These are phyloP conservation scores for Angophora floribunda DNA, from an alignment of 345 rosid species.

Conservation along the genomic window DNA sequence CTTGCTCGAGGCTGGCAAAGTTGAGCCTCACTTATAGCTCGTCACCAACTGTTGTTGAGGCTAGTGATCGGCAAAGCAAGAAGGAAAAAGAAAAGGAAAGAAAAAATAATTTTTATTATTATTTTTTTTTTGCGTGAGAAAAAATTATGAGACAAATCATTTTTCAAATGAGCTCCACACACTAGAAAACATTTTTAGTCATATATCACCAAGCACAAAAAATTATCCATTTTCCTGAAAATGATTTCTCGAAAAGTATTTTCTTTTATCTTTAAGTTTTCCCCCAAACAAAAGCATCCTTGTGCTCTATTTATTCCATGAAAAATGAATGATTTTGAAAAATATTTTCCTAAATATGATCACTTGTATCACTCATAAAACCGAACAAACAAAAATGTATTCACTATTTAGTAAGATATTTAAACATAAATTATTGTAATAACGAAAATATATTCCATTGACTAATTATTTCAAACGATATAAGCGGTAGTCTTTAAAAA, in stretches of 20 bases:
- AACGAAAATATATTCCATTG: neutral
- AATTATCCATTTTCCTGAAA: no score
- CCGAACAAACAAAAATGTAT: neutral
- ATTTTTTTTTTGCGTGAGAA: no score
- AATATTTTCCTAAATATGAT: neutral
- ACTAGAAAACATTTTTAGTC: neutral
- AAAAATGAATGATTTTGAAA: neutral
- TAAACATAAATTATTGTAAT: neutral
- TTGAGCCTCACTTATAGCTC: neutral
- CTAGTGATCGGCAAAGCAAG: neutral
- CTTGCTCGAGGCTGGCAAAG: fast-evolving
- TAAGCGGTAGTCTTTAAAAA: neutral
- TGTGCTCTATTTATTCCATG: neutral
- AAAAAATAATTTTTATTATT: no score
- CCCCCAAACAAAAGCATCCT: fast-evolving
- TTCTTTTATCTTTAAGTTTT: no score
- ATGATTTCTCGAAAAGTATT: no score
- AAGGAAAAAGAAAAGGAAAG: no score
- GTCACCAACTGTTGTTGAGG: neutral
- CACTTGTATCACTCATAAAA: fast-evolving
- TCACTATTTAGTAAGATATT: fast-evolving
- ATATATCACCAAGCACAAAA: neutral
- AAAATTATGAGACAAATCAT: no score
- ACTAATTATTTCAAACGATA: neutral
- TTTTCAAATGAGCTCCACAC: neutral